phyloP scores from a whole-genome alignment of 169 alveolate species.

The Toxoplasma gondii region DNA sequence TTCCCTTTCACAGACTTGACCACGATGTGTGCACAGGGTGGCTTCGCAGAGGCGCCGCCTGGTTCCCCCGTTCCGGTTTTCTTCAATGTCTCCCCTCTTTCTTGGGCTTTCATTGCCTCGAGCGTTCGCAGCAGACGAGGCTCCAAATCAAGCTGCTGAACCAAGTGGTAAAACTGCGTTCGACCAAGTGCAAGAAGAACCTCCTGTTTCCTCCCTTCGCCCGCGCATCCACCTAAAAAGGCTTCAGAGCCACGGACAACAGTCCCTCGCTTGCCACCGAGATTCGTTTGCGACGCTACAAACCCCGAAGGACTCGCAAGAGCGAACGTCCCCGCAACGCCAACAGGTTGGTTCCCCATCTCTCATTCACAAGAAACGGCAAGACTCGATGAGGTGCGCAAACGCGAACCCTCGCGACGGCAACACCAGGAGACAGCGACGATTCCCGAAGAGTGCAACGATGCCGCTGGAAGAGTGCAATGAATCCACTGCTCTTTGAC shows the following conservation, averaged over 20 bases:
- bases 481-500: too few relatives aligned
- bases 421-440: too few relatives aligned
- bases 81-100: not conserved
- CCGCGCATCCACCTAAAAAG: not conserved
- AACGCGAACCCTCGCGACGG: too few relatives aligned
- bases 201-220: not conserved
- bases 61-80: not conserved
- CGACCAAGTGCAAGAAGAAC: constrained; percentile 8
- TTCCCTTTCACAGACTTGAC: not conserved
- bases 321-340: not conserved
- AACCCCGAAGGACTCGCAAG: not conserved
- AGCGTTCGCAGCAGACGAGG: not conserved
- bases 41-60: not conserved
- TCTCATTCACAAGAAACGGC: not conserved
- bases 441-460: too few relatives aligned
- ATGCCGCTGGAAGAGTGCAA: too few relatives aligned
- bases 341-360: constrained; percentile 14
- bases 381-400: too few relatives aligned
- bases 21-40: not conserved
- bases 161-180: not conserved
- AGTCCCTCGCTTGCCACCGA: too few relatives aligned
- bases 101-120: not conserved
- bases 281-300: not conserved
- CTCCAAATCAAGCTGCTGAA: not conserved
- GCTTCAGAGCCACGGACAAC: too few relatives aligned